These are phyloP conservation scores for Paramarasmius palmivorus DNA, from an alignment of 1,284 basidiomycete genomes.

Conservation along the genomic window DNA sequence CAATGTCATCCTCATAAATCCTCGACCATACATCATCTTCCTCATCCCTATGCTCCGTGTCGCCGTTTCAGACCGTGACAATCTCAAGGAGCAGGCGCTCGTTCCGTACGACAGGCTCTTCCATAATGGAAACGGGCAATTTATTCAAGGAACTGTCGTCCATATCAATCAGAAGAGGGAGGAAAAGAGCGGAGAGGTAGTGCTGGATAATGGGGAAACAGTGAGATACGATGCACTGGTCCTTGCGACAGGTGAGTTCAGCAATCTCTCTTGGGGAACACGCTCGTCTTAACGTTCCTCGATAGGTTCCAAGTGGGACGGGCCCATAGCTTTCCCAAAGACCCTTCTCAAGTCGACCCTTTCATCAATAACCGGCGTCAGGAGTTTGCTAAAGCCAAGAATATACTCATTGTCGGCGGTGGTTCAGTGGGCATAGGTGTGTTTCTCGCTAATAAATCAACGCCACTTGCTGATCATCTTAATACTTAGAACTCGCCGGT, in stretches of 20 bases:
- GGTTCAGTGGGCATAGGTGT: slow-evolving; percentile 64
- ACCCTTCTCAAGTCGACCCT: slow-evolving; percentile 35
- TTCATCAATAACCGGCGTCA: slow-evolving; percentile 43
- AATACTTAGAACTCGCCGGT: slow-evolving; percentile 49
- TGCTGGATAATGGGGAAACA: slow-evolving; percentile 47
- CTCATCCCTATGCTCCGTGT: slow-evolving; percentile 41
- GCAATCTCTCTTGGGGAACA: too few relatives aligned
- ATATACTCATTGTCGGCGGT: slow-evolving; percentile 60
- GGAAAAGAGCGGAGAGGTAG: slow-evolving; percentile 42
- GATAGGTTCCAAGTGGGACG: slow-evolving; percentile 56
- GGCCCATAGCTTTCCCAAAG: slow-evolving; percentile 47
- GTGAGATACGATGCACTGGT: slow-evolving; percentile 56
- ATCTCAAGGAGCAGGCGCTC: slow-evolving; percentile 37
- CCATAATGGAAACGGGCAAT: slow-evolving; percentile 42
- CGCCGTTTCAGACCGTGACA: slow-evolving; percentile 34
- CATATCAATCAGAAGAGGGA: slow-evolving; percentile 33
- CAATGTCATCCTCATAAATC: slow-evolving; percentile 40
- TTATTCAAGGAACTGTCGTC: slow-evolving; percentile 43
- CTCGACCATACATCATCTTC: slow-evolving; percentile 36
- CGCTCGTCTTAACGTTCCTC: too few relatives aligned
- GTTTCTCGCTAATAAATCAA: slow-evolving; percentile 11
- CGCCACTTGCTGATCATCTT: slow-evolving; percentile 3
- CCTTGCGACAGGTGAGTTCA: slow-evolving; percentile 30
- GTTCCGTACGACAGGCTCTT: slow-evolving; percentile 50
- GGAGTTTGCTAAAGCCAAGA: slow-evolving; percentile 46